Evolutionary conservation across 176 grass and related monocot species (phyloP).

Genomic region (Miscanthus lutarioriparius): DNA sequence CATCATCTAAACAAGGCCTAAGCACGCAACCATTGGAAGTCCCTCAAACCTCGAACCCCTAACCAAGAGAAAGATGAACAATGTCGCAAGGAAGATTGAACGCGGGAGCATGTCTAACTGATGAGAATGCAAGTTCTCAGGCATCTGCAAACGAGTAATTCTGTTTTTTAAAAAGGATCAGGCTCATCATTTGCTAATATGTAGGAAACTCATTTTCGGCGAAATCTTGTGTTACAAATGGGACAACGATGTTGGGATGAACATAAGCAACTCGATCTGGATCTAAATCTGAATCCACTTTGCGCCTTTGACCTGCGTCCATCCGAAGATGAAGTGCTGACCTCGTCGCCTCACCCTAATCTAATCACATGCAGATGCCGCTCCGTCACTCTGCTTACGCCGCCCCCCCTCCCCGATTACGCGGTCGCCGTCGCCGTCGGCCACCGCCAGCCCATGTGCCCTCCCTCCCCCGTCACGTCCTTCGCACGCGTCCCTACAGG

Average conservation of each 20-base stretch:
- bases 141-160: too few species aligned
- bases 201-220: not conserved
- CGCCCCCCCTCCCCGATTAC: too few species aligned
- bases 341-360: not conserved
- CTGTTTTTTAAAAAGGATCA: too few species aligned
- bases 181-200: not conserved
- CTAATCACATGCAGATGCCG: slow-evolving; percentile 26
- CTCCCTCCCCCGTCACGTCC: not conserved
- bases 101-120: too few species aligned
- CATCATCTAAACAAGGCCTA: too few species aligned
- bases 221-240: not conserved
- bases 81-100: too few species aligned
- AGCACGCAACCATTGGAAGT: too few species aligned
- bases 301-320: slow-evolving; percentile 21
- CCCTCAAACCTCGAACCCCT: too few species aligned
- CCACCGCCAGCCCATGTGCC: slow-evolving; percentile 39
- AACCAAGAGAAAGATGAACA: too few species aligned
- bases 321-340: slow-evolving; percentile 28
- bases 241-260: not conserved
- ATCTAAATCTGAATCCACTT: not conserved
- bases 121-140: too few species aligned
- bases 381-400: slow-evolving; percentile 29
- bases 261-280: not conserved
- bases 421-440: slow-evolving; percentile 37
- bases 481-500: too few species aligned